Base-by-base conservation (phyloP, 2,329 filamentous ascomycete species). In the Sporothrix brunneoviolacea region DNA sequence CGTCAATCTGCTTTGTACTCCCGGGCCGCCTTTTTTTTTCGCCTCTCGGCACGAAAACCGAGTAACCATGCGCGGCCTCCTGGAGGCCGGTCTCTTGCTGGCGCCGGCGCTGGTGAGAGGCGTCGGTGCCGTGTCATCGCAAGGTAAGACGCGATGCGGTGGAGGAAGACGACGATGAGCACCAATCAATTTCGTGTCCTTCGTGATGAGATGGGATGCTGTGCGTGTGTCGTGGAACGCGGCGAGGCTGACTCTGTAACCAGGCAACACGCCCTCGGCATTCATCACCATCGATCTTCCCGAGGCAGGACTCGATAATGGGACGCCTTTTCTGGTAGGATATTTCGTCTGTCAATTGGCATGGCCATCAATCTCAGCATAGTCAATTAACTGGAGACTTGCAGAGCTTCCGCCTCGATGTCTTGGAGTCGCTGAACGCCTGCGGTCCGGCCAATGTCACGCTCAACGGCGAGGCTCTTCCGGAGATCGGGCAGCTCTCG, bases 361-460 rank as follows among this genome's bases (percentile, higher is more conserved):
- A n/a, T n/a, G n/a, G n/a, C n/a, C n/a, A n/a, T n/a, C n/a, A n/a
- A n/a, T n/a, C n/a, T 10, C 27, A 21, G 7, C 15, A 18, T 2
- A 28, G 18, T 43, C 4, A 32, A 32, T 27, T 30, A n/a, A n/a
- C 8, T 7, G 22, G 28, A 30, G 10, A 8, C 18, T 15, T 43
- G 4, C 44, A 69, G 66, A 62, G 63, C 37, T 63, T 78, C 43
- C 65, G 66, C 40, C 59, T 79, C 41, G 68, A 75, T 54, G 62
- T 78, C 33, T 60, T 69, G 28, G 68, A 73, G 51, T 71, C 73
- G 9, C 62, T 64, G 9, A 60, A 67, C n/a, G 64, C 69, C 22
- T 79, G 76, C 57, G 73, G 70, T 3, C 65, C 64, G 58, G 70
- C 68, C 55, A 73, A 72, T 55, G 64, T 77, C 51, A 70, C 68